phyloP scores from a whole-genome alignment of 1,139 yeast genomes.

The Yamadazyma dendronema region DNA sequence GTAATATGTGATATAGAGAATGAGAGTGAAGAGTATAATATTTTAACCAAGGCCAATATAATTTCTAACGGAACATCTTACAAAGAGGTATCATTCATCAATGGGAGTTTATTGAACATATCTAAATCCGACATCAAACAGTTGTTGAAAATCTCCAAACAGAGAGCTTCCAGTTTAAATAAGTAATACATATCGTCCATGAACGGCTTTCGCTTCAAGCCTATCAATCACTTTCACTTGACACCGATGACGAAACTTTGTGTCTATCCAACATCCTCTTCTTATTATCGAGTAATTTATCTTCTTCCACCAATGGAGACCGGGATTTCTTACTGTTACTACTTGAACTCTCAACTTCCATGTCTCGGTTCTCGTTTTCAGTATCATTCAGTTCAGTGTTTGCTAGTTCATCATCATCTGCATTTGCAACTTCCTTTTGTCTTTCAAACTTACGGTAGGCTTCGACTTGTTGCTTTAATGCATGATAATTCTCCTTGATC shows the following conservation, averaged over 20 bases:
- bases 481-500: constrained; percentile 13
- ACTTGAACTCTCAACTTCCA: constrained; percentile 17
- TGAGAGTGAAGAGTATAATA: constrained; percentile 17
- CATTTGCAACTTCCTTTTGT: constrained; percentile 9
- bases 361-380: constrained; percentile 7
- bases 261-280: constrained; percentile 14
- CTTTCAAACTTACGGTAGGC: constrained; percentile 10
- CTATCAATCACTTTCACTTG: constrained; percentile 2
- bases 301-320: constrained; percentile 18
- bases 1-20: constrained; percentile 18
- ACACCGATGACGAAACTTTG: constrained; percentile 2
- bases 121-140: constrained; percentile 44
- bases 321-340: constrained; percentile 18
- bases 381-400: constrained; percentile 20
- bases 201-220: too few species aligned
- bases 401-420: constrained; percentile 14
- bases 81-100: constrained; percentile 19
- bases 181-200: too few species aligned
- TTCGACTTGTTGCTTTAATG: constrained; percentile 20
- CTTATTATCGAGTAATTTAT: constrained; percentile 8
- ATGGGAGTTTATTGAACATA: constrained; percentile 29
- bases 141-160: constrained; percentile 45
- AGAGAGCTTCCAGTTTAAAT: constrained; percentile 19
- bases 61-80: constrained; percentile 15
- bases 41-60: constrained; percentile 13